These are phyloP conservation scores for Pyrus communis DNA, from an alignment of 306 rosid species.

Conservation along the genomic window DNA sequence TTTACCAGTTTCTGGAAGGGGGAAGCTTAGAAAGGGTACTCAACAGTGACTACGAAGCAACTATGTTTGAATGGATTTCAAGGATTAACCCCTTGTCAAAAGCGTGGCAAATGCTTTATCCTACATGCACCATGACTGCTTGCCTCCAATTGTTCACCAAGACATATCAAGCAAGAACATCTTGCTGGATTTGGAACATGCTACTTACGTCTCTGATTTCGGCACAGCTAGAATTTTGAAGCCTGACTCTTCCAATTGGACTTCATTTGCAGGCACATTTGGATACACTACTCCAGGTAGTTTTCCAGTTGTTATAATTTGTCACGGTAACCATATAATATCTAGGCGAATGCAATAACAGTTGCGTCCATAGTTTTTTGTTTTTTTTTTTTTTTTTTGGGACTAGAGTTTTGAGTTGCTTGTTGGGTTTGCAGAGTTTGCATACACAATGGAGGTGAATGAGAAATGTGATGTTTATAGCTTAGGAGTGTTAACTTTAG, in stretches of 20 bases:
- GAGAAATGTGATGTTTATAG: constrained; percentile 17
- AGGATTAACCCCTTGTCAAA: not conserved
- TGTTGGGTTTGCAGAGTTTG: not conserved
- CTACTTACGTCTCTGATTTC: not conserved
- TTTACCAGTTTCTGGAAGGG: constrained; percentile 6
- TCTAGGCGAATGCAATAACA: too few species aligned
- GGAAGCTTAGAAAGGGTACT: constrained; percentile 10
- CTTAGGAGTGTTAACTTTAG: constrained; percentile 9
- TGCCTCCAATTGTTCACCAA: constrained; percentile 13
- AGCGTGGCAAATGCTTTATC: not conserved
- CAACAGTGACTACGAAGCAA: not conserved
- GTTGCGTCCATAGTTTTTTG: too few species aligned
- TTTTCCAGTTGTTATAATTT: not conserved
- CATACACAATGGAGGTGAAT: constrained; percentile 12
- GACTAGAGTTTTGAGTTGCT: too few species aligned
- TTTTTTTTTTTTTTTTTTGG: not conserved
- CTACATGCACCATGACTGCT: constrained; percentile 8
- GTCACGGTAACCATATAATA: too few species aligned
- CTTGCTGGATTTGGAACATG: not conserved
- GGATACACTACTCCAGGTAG: constrained; percentile 24
- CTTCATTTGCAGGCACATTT: constrained; percentile 11
- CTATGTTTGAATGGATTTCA: not conserved
- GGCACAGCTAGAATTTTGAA: constrained; percentile 14
- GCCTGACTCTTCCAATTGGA: not conserved
- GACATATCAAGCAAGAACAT: constrained; percentile 17